Evolutionary conservation across 1,284 basidiomycete species (phyloP).

Genomic region (Cutaneotrichosporon sp.): DNA sequence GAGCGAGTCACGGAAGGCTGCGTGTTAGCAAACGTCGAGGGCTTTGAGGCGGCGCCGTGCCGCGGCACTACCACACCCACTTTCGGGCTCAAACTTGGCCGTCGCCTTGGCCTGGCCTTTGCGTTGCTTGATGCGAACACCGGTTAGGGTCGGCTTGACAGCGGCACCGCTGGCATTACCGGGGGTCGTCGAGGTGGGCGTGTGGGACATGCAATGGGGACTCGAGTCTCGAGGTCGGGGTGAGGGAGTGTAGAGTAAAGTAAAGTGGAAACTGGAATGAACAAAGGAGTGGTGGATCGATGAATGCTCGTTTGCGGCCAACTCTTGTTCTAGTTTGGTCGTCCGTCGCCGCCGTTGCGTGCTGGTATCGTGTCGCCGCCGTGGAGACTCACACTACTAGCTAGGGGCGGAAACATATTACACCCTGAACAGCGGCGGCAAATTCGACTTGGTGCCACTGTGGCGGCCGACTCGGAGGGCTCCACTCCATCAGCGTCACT

Average conservation of each 20-base stretch:
- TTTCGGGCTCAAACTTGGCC: slow-evolving; percentile 55
- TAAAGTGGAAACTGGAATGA: too few species aligned
- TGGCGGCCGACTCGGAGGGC: too few species aligned
- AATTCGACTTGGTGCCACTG: too few species aligned
- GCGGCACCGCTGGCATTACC: slow-evolving; percentile 42
- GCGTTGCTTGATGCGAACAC: slow-evolving; percentile 52
- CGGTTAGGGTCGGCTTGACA: slow-evolving; percentile 50
- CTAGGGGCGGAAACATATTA: too few species aligned
- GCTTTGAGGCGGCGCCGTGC: neutral
- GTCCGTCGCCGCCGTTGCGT: too few species aligned
- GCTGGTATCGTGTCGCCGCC: too few species aligned
- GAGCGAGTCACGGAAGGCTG: slow-evolving; percentile 92
- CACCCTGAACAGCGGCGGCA: too few species aligned
- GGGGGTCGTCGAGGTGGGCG: slow-evolving; percentile 39
- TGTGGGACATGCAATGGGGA: slow-evolving; percentile 46
- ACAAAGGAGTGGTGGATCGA: too few species aligned
- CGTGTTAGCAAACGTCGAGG: neutral
- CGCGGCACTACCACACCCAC: slow-evolving; percentile 31
- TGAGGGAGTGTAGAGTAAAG: neutral
- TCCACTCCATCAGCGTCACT: too few species aligned
- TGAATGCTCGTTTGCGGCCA: too few species aligned
- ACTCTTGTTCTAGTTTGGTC: too few species aligned
- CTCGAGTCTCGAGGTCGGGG: neutral
- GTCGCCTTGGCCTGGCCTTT: slow-evolving; percentile 51
- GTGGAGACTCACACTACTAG: too few species aligned